These are phyloP conservation scores for Salix brachista DNA, from an alignment of 345 rosid species.

Conservation along the genomic window DNA sequence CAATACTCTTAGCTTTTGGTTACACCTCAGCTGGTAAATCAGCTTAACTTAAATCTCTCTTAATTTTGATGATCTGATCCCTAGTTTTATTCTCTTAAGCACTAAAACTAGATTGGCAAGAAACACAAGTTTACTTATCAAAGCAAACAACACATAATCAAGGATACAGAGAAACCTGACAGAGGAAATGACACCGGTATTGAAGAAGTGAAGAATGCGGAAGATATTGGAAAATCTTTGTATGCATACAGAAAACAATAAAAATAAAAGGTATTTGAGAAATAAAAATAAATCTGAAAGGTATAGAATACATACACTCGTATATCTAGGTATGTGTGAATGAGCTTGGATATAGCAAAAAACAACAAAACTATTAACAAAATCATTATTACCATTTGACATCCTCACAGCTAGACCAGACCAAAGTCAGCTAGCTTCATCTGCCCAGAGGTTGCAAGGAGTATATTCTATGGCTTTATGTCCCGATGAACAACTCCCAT, in stretches of 20 bases:
- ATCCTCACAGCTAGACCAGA: not conserved
- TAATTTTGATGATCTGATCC: not conserved
- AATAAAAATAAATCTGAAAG: not conserved
- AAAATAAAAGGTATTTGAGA: not conserved
- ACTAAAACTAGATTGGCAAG: not conserved
- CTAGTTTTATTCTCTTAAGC: not conserved
- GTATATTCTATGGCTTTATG: conserved; percentile 16
- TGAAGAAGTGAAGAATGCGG: not conserved
- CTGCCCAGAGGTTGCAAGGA: conserved; percentile 10
- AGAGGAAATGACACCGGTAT: not conserved
- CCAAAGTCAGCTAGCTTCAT: conserved; percentile 14
- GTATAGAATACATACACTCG: not conserved
- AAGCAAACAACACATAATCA: not conserved
- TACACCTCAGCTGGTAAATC: not conserved
- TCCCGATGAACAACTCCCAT: conserved; percentile 14
- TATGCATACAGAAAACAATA: not conserved
- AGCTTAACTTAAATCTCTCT: not conserved
- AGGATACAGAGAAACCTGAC: not conserved
- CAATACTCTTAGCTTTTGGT: not conserved
- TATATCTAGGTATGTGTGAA: not conserved
- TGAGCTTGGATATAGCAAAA: not conserved
- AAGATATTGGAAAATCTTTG: not conserved
- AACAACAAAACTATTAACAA: not conserved
- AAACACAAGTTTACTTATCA: not conserved
- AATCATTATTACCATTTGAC: conserved; percentile 5